Conservation (phyloP, 2,329 filamentous ascomycete genomes). For the Diaporthe helianthi region DNA sequence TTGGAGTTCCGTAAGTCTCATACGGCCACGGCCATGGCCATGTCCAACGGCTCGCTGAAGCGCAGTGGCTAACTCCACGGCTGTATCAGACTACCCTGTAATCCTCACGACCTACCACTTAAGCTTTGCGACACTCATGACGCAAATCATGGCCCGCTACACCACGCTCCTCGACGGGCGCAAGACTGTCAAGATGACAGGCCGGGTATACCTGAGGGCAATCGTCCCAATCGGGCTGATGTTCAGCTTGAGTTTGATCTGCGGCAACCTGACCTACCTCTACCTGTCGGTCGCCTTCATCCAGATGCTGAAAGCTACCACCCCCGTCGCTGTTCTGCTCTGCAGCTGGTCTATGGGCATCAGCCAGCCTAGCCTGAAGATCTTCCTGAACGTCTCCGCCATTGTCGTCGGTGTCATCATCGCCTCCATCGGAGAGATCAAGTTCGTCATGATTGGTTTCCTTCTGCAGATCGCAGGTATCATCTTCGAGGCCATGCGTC, state of each 20-base stretch:
- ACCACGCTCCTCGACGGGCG: constrained; percentile 90
- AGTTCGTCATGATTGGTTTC: constrained; percentile 84
- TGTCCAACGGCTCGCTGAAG: background rate
- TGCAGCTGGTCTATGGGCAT: constrained; percentile 89
- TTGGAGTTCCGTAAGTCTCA: constrained; percentile 76
- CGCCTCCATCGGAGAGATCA: constrained; percentile 93
- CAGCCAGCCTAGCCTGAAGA: constrained; percentile 81
- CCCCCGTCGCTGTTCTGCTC: constrained; percentile 89
- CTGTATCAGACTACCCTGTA: constrained; percentile 68
- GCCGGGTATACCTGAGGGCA: constrained; percentile 87
- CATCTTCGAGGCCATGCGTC: constrained; percentile 80
- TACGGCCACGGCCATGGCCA: background rate
- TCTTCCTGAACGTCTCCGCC: constrained; percentile 89
- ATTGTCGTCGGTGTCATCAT: constrained; percentile 96
- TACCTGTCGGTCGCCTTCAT: constrained; percentile 97
- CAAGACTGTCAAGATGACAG: constrained; percentile 97
- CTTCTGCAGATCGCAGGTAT: constrained; percentile 81
- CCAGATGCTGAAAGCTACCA: constrained; percentile 99
- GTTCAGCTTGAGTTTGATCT: constrained; percentile 96
- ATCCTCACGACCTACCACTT: constrained; percentile 97
- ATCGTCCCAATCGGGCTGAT: constrained; percentile 95
- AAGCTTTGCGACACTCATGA: constrained; percentile 91
- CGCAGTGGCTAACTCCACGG: constrained; percentile 40
- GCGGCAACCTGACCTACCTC: constrained; percentile 93
- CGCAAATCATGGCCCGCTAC: constrained; percentile 89